Conservation (phyloP, 1,139 yeast species). For the Entelexis paramagnoliae region DNA sequence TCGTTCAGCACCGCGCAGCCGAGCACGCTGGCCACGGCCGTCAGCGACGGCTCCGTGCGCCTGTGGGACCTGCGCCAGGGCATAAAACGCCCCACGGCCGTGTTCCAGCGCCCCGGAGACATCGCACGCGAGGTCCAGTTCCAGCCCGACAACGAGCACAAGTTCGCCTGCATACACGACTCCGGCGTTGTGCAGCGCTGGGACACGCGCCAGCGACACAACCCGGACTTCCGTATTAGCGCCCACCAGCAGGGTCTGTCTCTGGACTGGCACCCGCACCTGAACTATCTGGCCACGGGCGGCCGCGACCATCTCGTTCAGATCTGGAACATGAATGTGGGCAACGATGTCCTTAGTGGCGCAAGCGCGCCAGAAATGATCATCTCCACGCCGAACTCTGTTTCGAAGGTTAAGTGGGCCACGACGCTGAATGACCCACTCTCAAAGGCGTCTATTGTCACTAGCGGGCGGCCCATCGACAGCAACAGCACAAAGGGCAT, state of each 20-base stretch:
- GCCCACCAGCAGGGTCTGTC: constrained; percentile 89
- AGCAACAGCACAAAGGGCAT: constrained; percentile 16
- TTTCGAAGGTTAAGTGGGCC: constrained; percentile 65
- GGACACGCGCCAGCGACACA: constrained; percentile 52
- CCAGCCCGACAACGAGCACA: constrained; percentile 35
- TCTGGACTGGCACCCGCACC: constrained; percentile 77
- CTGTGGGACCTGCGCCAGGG: constrained; percentile 75
- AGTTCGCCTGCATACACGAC: constrained; percentile 70
- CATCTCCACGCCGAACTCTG: constrained; percentile 66
- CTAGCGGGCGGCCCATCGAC: constrained; percentile 21
- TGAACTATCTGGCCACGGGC: constrained; percentile 77
- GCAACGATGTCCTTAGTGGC: constrained; percentile 21
- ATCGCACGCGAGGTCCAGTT: constrained; percentile 36
- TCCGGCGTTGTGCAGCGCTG: constrained; percentile 78
- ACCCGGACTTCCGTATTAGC: constrained; percentile 57
- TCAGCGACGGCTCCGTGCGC: constrained; percentile 82
- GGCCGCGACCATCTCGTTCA: constrained; percentile 83
- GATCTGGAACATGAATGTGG: constrained; percentile 52
- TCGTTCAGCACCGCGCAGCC: constrained; percentile 44
- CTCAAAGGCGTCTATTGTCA: constrained; percentile 22
- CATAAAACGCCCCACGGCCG: constrained; percentile 36
- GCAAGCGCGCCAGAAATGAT: constrained; percentile 56
- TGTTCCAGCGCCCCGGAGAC: constrained; percentile 42
- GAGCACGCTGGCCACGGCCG: constrained; percentile 54
- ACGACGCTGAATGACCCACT: background rate